Evolutionary conservation across 345 rosid species (phyloP).

Genomic region (Heritiera littoralis): DNA sequence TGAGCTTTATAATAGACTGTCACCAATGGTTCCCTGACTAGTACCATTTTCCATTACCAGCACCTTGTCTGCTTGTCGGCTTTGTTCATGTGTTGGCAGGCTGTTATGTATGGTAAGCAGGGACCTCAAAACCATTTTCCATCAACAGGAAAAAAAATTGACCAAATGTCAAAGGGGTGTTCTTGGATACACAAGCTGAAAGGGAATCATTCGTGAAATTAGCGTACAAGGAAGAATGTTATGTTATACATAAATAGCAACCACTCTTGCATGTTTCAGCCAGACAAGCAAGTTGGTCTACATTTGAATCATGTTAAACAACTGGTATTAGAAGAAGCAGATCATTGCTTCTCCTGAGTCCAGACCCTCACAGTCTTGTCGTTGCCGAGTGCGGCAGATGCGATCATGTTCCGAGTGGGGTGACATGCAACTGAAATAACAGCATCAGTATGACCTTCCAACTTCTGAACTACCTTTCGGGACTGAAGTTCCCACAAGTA

Average conservation of each 20-base stretch:
- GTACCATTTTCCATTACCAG: too few species aligned
- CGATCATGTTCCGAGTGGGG: constrained; percentile 75
- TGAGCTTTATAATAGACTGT: not conserved
- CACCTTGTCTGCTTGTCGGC: too few species aligned
- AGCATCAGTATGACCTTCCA: constrained; percentile 87
- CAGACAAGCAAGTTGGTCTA: not conserved
- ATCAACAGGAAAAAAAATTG: too few species aligned
- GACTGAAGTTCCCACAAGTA: constrained; percentile 93
- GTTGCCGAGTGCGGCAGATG: constrained; percentile 78
- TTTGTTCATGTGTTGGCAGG: too few species aligned
- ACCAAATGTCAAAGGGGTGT: too few species aligned
- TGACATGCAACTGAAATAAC: constrained; percentile 86
- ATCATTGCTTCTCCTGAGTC: constrained; percentile 65
- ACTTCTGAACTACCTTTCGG: constrained; percentile 76
- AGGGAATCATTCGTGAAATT: too few species aligned
- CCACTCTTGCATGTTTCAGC: not conserved
- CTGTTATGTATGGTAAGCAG: too few species aligned
- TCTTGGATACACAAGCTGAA: too few species aligned
- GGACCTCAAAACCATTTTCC: too few species aligned
- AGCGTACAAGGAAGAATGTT: not conserved
- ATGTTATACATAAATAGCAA: not conserved
- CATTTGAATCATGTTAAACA: not conserved
- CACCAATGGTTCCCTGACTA: not conserved
- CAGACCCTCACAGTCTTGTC: constrained; percentile 83
- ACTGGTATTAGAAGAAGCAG: not conserved